phyloP scores from a whole-genome alignment of 2,329 filamentous ascomycete genomes.

The Aspergillus sp. region DNA sequence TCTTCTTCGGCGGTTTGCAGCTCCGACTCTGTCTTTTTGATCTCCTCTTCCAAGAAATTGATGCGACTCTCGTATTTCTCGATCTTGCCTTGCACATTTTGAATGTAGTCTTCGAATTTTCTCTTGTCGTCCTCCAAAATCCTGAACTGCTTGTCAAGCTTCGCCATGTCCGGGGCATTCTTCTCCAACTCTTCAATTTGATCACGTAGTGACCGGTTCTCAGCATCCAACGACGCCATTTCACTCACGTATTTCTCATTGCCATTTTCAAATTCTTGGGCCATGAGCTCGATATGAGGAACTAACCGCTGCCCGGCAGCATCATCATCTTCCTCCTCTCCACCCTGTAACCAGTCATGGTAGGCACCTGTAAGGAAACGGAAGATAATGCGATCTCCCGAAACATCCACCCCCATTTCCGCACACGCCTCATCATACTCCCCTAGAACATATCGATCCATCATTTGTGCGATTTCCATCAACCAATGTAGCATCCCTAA shows the following conservation, averaged over 20 bases:
- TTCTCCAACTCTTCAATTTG: constrained; percentile 91
- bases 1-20: constrained; percentile 80
- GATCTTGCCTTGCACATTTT: constrained; percentile 75
- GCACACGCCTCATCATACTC: constrained; percentile 88
- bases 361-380: constrained; percentile 88
- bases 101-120: constrained; percentile 96
- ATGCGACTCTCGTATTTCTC: constrained; percentile 85
- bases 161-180: constrained; percentile 76
- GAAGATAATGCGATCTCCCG: constrained; percentile 89
- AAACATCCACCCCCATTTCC: constrained; percentile 84
- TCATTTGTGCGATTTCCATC: constrained; percentile 95
- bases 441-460: constrained; percentile 76
- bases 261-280: constrained; percentile 76
- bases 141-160: constrained; percentile 84
- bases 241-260: constrained; percentile 85
- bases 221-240: constrained; percentile 79
- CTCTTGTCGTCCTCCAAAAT: constrained; percentile 91
- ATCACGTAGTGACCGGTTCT: constrained; percentile 75
- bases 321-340: constrained; percentile 84
- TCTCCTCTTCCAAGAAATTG: constrained; percentile 79
- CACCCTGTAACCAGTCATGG: constrained; percentile 88
- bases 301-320: constrained; percentile 74
- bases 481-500: constrained; percentile 95
- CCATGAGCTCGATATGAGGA: constrained; percentile 87
- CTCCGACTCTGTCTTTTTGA: constrained; percentile 74